phyloP scores from a whole-genome alignment of 2,329 filamentous ascomycete genomes.

The Aureobasidium sp. region DNA sequence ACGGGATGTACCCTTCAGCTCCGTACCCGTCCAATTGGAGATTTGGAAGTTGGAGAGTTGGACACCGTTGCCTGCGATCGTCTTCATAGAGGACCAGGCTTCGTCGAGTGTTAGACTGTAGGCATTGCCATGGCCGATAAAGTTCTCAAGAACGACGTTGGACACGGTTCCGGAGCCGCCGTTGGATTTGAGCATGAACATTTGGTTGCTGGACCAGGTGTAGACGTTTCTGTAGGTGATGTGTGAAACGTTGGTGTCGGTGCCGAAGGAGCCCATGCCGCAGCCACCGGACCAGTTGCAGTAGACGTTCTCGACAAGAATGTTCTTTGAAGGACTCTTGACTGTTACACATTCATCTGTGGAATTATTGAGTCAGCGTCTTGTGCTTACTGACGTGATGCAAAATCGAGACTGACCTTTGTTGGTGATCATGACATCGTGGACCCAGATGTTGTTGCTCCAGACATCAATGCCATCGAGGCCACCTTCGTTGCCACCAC shows the following conservation, averaged over 20 bases:
- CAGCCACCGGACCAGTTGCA: conserved; percentile 56
- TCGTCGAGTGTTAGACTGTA: conserved; percentile 51
- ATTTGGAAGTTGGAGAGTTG: conserved; percentile 47
- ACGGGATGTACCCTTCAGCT: conserved; percentile 42
- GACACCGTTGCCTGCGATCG: conserved; percentile 44
- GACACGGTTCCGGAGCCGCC: conserved; percentile 49
- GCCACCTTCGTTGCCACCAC: conserved; percentile 45
- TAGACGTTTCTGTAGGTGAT: conserved; percentile 52
- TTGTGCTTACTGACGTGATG: neutral
- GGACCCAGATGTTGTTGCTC: conserved; percentile 50
- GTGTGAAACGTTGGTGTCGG: conserved; percentile 44
- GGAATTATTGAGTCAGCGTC: neutral
- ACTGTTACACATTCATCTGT: conserved; percentile 52
- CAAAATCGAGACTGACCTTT: conserved; percentile 28
- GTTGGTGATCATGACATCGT: conserved; percentile 56
- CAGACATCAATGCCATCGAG: conserved; percentile 52
- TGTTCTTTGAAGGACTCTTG: conserved; percentile 46
- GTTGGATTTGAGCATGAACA: conserved; percentile 53
- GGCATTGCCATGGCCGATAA: conserved; percentile 53
- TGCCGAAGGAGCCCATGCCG: conserved; percentile 50
- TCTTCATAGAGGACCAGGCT: conserved; percentile 42
- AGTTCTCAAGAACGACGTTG: conserved; percentile 49
- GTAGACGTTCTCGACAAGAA: conserved; percentile 54
- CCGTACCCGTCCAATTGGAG: conserved; percentile 50
- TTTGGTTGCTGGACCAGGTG: conserved; percentile 54